Evolutionary conservation across 179 eudicot species (phyloP).

Genomic region (Silene noctiflora): DNA sequence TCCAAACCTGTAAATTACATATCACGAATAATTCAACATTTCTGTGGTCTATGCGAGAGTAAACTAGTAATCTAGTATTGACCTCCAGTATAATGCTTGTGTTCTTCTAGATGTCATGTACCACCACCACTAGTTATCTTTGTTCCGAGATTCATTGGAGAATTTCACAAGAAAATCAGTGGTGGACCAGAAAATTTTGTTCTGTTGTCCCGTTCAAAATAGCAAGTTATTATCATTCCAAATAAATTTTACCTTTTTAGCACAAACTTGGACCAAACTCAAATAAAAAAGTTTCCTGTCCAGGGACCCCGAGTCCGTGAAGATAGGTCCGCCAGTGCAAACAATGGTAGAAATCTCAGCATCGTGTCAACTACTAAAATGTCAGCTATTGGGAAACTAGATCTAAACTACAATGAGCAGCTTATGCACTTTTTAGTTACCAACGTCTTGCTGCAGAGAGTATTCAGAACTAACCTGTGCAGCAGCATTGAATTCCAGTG

Average conservation of each 20-base stretch:
- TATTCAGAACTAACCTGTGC: constrained; percentile 60
- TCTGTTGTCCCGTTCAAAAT: too few relatives aligned
- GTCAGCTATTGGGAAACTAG: constrained; percentile 17
- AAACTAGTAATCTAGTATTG: background rate
- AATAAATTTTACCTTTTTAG: too few relatives aligned
- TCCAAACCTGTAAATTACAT: constrained; percentile 65
- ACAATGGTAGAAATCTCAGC: background rate
- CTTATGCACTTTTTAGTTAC: background rate
- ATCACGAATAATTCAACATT: background rate
- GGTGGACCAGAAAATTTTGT: too few relatives aligned
- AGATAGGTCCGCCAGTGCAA: background rate
- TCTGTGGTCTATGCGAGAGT: background rate
- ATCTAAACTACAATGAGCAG: background rate
- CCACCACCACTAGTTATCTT: too few relatives aligned
- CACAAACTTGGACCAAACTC: too few relatives aligned
- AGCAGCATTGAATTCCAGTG: constrained; percentile 82
- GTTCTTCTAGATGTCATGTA: too few relatives aligned
- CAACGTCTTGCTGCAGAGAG: constrained; percentile 1
- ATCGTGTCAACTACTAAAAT: background rate
- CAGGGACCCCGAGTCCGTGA: too few relatives aligned
- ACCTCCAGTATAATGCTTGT: too few relatives aligned
- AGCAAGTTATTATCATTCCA: too few relatives aligned
- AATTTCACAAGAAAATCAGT: too few relatives aligned
- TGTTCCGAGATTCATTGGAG: too few relatives aligned
- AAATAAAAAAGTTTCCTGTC: too few relatives aligned